Evolutionary conservation across 2,329 filamentous ascomycete genomes (phyloP).

Genomic region (Pestalotiopsis sp.): DNA sequence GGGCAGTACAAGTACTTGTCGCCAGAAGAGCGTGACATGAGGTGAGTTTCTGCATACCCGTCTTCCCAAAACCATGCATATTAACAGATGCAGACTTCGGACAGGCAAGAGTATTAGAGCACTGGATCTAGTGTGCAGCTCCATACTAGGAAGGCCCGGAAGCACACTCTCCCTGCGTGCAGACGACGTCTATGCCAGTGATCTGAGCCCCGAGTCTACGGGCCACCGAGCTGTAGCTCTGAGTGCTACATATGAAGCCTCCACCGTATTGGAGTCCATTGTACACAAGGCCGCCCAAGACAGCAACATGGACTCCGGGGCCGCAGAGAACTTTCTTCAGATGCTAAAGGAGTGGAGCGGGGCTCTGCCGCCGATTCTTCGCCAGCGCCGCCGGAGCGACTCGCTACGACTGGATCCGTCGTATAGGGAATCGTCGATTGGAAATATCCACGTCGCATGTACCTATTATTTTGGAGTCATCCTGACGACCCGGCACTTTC

Average conservation of each 20-base stretch:
- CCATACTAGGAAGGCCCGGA: conserved; percentile 49
- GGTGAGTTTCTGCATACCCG: neutral
- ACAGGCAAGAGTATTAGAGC: conserved; percentile 50
- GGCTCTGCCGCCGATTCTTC: conserved; percentile 7
- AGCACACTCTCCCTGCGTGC: conserved; percentile 32
- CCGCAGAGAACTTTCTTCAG: conserved; percentile 9
- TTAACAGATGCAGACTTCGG: conserved; percentile 33
- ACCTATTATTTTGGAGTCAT: conserved; percentile 63
- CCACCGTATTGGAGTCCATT: conserved; percentile 7
- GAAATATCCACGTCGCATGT: conserved; percentile 57
- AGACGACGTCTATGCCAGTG: conserved; percentile 25
- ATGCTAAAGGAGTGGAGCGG: conserved; percentile 10
- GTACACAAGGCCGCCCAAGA: conserved; percentile 10
- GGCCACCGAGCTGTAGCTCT: conserved; percentile 11
- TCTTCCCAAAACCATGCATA: neutral
- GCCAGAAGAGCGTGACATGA: conserved; percentile 7
- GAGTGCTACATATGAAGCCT: conserved; percentile 8
- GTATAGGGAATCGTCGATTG: conserved; percentile 41
- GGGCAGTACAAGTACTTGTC: conserved; percentile 9
- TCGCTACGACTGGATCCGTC: conserved; percentile 8
- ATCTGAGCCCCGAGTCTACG: conserved; percentile 24
- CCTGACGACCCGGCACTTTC: conserved; percentile 56
- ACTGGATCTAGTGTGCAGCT: conserved; percentile 49
- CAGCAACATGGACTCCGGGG: conserved; percentile 7
- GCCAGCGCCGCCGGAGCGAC: conserved; percentile 19